Conservation (phyloP, 495 filamentous ascomycete genomes). For the Aspergillus olivimuriae region DNA sequence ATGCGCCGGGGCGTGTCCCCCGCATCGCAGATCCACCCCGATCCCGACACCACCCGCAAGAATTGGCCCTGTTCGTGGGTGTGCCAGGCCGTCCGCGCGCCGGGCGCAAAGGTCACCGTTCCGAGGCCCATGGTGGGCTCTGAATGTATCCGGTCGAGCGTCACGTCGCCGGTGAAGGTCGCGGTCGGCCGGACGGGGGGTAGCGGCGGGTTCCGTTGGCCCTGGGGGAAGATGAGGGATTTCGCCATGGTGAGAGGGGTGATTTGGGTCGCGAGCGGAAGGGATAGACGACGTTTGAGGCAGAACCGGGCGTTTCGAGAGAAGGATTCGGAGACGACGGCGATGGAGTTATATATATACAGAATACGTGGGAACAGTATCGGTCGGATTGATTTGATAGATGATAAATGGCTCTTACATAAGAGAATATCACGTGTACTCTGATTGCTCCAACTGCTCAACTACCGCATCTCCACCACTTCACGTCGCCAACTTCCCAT, state of each 20-base stretch:
- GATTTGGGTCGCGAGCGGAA: background rate
- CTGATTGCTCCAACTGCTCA: too few relatives aligned
- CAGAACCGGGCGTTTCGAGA: too few relatives aligned
- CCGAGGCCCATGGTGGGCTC: conserved; percentile 6
- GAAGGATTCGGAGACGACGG: too few relatives aligned
- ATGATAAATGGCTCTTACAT: too few relatives aligned
- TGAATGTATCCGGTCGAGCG: conserved; percentile 10
- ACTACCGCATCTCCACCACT: too few relatives aligned
- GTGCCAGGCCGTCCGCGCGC: conserved; percentile 21
- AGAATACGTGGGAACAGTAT: too few relatives aligned
- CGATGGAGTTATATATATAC: too few relatives aligned
- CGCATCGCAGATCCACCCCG: conserved; percentile 20
- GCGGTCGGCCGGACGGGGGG: too few relatives aligned
- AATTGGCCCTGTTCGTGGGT: conserved; percentile 19
- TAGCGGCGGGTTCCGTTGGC: too few relatives aligned
- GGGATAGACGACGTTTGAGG: too few relatives aligned
- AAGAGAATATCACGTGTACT: too few relatives aligned
- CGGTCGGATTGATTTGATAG: background rate
- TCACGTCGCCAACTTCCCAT: too few relatives aligned
- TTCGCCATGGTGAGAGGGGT: background rate
- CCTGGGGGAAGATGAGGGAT: background rate
- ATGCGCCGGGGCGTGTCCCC: conserved; percentile 9
- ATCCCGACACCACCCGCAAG: conserved; percentile 14
- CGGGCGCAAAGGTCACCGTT: conserved; percentile 20
- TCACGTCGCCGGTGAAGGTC: conserved; percentile 18